phyloP scores from a whole-genome alignment of 2,329 filamentous ascomycete genomes.

The Scedosporium aurantiacum region DNA sequence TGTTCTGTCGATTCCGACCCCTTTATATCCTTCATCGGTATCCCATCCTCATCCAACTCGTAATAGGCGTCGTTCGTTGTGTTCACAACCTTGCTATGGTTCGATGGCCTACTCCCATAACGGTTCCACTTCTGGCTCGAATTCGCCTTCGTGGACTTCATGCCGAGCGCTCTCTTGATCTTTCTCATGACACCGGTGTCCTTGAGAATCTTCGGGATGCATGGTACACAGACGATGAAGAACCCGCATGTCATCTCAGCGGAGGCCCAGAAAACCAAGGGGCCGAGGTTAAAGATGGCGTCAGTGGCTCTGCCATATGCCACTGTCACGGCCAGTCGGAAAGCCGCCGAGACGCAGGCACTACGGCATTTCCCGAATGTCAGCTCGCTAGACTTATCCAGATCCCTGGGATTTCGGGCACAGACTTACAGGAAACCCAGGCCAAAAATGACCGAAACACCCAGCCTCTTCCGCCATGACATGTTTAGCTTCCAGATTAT shows the following conservation, averaged over 20 bases:
- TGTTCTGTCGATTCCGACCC: neutral
- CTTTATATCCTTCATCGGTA: neutral
- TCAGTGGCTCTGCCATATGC: conserved; percentile 19
- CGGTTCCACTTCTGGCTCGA: no score
- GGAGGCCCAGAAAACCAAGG: conserved; percentile 30
- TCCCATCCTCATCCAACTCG: neutral
- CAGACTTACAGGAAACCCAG: conserved; percentile 18
- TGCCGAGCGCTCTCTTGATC: conserved; percentile 13
- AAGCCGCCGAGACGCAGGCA: conserved; percentile 26
- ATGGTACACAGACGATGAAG: conserved; percentile 28
- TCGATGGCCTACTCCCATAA: neutral
- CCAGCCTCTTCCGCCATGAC: conserved; percentile 18
- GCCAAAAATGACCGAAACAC: conserved; percentile 20
- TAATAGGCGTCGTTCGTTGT: neutral
- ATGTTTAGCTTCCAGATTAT: conserved; percentile 21
- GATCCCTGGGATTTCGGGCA: conserved; percentile 2
- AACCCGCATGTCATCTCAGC: conserved; percentile 35
- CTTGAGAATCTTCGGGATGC: conserved; percentile 24
- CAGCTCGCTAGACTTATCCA: conserved; percentile 7
- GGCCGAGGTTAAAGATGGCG: conserved; percentile 24
- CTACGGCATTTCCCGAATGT: conserved; percentile 20
- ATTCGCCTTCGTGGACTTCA: conserved; percentile 5
- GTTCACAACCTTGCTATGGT: neutral
- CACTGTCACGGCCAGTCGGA: conserved; percentile 24
- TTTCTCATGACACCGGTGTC: conserved; percentile 12